These are phyloP conservation scores for Didymellaceae sp. DNA, from an alignment of 2,329 filamentous ascomycete genomes.

Conservation along the genomic window DNA sequence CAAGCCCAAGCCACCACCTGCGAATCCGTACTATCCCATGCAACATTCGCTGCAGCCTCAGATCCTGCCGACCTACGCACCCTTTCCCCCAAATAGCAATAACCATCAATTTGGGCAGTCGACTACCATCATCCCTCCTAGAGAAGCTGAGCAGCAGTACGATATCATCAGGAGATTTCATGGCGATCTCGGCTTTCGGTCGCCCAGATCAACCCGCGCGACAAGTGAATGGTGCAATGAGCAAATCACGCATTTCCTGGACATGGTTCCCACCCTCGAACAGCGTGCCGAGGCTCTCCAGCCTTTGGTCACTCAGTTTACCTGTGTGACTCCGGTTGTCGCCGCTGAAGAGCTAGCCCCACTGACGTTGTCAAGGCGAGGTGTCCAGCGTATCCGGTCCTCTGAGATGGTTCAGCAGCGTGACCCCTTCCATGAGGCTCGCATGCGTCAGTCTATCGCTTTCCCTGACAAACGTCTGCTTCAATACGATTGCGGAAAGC, in stretches of 20 bases:
- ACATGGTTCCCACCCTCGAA: conserved; percentile 76
- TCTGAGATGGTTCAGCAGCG: conserved; percentile 61
- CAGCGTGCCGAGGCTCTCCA: conserved; percentile 76
- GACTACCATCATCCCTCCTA: conserved; percentile 29
- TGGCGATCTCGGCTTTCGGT: conserved; percentile 41
- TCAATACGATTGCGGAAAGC: conserved; percentile 96
- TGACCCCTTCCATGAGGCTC: conserved; percentile 92
- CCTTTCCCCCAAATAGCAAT: conserved; percentile 11
- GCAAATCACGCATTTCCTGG: conserved; percentile 67
- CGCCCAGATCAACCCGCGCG: conserved; percentile 33
- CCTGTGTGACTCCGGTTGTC: conserved; percentile 88
- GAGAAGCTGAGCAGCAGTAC: conserved; percentile 21
- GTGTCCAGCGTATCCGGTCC: conserved; percentile 63
- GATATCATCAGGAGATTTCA: conserved; percentile 53
- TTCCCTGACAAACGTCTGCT: conserved; percentile 96
- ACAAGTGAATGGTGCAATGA: conserved; percentile 72
- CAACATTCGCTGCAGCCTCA: conserved; percentile 15
- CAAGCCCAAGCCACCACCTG: conserved; percentile 16
- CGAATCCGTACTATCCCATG: conserved; percentile 15
- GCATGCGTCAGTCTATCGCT: conserved; percentile 90
- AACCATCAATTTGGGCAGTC: conserved; percentile 30
- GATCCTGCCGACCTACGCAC: background rate
- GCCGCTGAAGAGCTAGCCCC: conserved; percentile 78
- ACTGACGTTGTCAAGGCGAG: conserved; percentile 66
- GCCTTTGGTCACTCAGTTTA: conserved; percentile 82